Evolutionary conservation across 495 filamentous ascomycete species (phyloP).

Genomic region (Xylaria grammica): DNA sequence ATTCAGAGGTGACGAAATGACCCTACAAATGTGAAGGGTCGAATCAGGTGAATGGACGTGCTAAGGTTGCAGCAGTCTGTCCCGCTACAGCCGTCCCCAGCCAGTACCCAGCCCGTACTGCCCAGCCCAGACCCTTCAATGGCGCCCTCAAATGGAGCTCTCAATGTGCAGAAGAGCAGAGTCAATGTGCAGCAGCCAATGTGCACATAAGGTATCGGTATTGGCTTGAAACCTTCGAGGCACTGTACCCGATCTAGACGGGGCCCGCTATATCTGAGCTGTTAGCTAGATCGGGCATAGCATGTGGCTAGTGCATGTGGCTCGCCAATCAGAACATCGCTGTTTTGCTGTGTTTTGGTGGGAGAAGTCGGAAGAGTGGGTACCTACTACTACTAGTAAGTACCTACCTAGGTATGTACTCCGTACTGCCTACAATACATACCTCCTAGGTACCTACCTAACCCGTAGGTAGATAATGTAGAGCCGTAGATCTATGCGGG

Average conservation of each 20-base stretch:
- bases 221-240: no score
- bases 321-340: not conserved
- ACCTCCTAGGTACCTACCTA: no score
- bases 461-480: not conserved
- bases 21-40: conserved; percentile 19
- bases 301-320: conserved; percentile 15
- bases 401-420: no score
- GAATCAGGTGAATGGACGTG: conserved; percentile 23
- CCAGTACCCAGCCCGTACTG: not conserved
- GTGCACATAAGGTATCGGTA: no score
- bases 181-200: no score
- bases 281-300: conserved; percentile 1
- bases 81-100: conserved; percentile 20
- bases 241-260: no score
- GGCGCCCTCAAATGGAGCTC: no score
- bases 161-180: no score
- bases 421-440: no score
- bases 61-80: conserved; percentile 8
- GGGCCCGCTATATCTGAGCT: no score
- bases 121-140: no score
- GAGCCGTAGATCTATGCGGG: not conserved
- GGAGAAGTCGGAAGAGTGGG: conserved; percentile 10
- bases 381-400: no score
- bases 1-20: conserved; percentile 26
- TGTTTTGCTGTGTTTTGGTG: not conserved